These are phyloP conservation scores for Botryosphaeria agaves DNA, from an alignment of 2,329 filamentous ascomycete genomes.

Conservation along the genomic window DNA sequence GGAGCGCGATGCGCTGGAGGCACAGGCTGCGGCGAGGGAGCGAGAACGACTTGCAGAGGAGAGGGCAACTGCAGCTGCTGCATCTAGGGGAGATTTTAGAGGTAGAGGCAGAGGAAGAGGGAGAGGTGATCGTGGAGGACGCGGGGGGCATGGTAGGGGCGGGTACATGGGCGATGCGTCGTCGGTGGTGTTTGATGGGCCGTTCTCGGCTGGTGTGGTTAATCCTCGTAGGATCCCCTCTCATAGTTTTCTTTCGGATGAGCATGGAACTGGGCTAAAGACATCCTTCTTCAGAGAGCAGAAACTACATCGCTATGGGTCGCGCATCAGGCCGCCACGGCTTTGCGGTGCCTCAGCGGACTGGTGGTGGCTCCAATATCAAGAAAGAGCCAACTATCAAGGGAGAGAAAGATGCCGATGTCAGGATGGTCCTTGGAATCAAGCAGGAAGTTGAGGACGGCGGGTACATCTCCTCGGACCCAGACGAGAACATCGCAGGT, in stretches of 20 bases:
- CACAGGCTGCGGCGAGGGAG: constrained; percentile 20
- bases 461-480: constrained; percentile 29
- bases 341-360: constrained; percentile 4
- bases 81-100: constrained; percentile 7
- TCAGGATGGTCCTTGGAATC: constrained; percentile 6
- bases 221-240: constrained; percentile 3
- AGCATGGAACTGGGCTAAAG: constrained; percentile 1
- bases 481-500: constrained; percentile 30
- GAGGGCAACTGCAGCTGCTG: constrained; percentile 9
- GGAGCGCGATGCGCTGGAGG: constrained; percentile 23
- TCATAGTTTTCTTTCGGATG: constrained; percentile 3
- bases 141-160: constrained; percentile 17
- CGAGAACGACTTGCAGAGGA: constrained; percentile 11
- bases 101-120: constrained; percentile 13
- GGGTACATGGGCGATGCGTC: constrained; percentile 26
- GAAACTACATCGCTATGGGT: neutral
- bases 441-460: constrained; percentile 17
- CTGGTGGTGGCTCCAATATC: neutral
- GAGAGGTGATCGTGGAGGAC: constrained; percentile 7
- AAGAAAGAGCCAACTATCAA: constrained; percentile 11
- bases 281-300: constrained; percentile 6
- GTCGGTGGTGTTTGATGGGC: constrained; percentile 20
- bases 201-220: constrained; percentile 20
- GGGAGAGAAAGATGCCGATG: constrained; percentile 10
- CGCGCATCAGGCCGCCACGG: constrained; percentile 2